Conservation (phyloP, 2,329 filamentous ascomycete genomes). For the Colletotrichum sp. region DNA sequence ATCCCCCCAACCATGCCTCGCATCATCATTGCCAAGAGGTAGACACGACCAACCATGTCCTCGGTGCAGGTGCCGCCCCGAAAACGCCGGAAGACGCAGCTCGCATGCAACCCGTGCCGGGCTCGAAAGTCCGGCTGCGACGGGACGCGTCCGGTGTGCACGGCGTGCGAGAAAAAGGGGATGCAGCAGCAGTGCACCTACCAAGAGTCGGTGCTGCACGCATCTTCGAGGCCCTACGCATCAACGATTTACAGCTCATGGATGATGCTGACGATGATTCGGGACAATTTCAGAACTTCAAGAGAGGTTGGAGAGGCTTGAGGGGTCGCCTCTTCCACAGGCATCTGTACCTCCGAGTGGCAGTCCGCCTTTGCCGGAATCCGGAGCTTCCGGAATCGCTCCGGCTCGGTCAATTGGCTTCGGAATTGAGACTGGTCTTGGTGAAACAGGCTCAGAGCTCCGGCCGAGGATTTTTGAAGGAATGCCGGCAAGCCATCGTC, state of each 20-base stretch:
- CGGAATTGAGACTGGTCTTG: not conserved
- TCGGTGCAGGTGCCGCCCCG: not conserved
- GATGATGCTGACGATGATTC: not conserved
- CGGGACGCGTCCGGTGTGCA: not conserved
- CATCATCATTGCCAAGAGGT: not conserved
- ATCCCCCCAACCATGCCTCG: not conserved
- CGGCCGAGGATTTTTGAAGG: not conserved
- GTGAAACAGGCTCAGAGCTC: accelerated
- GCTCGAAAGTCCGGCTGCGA: conserved; percentile 10
- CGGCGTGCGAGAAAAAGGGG: not conserved
- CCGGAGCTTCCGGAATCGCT: not conserved
- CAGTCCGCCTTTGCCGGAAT: not conserved
- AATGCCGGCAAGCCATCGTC: not conserved
- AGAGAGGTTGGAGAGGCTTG: not conserved
- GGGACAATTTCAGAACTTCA: not conserved
- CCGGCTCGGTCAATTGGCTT: not conserved
- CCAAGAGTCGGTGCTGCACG: not conserved
- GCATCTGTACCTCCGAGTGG: not conserved
- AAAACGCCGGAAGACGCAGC: conserved; percentile 1
- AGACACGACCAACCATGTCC: not conserved
- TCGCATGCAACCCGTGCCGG: not conserved
- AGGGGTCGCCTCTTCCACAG: not conserved
- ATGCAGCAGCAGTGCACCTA: not conserved
- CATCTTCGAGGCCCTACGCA: not conserved
- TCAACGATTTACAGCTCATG: accelerated